Evolutionary conservation across 2,329 filamentous ascomycete species (phyloP), one percentile per base, ranked within the genome.

Genomic region (Thielaviopsis populi): DNA sequence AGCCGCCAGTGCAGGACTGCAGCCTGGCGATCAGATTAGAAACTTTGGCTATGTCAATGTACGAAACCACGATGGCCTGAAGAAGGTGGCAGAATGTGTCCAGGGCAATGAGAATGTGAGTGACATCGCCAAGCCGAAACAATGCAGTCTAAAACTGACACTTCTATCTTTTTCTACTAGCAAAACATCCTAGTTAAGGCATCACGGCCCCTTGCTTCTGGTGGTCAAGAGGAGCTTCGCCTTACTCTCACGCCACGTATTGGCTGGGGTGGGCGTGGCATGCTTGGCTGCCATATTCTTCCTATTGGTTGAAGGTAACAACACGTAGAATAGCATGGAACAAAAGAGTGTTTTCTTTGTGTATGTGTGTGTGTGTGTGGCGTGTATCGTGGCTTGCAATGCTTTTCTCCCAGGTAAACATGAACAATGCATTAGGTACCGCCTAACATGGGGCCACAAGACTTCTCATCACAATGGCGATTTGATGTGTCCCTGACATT

Each of bases 261-360:
- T 54, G 80, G 91, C 71, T 99, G 94, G 92, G 92, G 92, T 68
- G 94, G 94, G 37, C 81, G 90, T 73, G 94, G 92, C 13, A 77
- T 95, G 73, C 76, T 99, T 70, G 92, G 92, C 63, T 99, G 92
- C 73, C 91, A 96, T 76, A 82, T 97, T 68, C 75, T 96, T 68
- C 90, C 89, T 30, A 69, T 95, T 64, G 59, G 40, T 22, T 61
- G 53, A 61, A 24, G 40, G 15, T 10, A 33, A 33, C 19, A 30
- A 6, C 7, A 48, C n/a, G 50, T 24, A 61, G 59, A 61, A 48
- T 30, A 56, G 7, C 13, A 37, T 56, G 17, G 27, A 56, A 56
- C 27, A 33, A 56, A n/a, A 15, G 15, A 11, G 53, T 56, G 27
- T 7, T 56, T 22, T 19, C 24, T 19, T 5, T 11, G 15, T 33